Base-by-base conservation (phyloP, 2,329 filamentous ascomycete genomes). In the Sporothrix variecibatus region DNA sequence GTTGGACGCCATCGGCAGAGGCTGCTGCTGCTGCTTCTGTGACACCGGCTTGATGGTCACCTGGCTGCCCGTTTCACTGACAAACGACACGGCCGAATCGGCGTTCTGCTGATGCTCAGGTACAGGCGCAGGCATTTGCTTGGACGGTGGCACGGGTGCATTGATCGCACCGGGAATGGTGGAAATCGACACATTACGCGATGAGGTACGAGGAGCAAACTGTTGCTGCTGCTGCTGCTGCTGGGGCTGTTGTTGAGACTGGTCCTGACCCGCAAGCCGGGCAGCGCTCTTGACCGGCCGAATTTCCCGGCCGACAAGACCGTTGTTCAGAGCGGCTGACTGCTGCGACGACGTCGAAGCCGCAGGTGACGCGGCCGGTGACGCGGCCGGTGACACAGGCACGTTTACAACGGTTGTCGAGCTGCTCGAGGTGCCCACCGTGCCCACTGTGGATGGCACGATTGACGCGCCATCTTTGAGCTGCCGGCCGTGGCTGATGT, bases 371-470 rank as follows among this genome's bases (percentile, higher is more conserved):
- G 12, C 83, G 81, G 56, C 83, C 1, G 84, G 82, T 3, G 85
- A 86, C 3, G 84, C 82, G 12, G 83, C 83, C 7, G 85, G 85
- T 8, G 86, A 87, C 2, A 83, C 79, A 4, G 85, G 85, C 2
- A 85, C 85, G 15, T 60, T 31, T 31, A 82, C 79, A 65, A 83
- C 51, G 6, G 72, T 79, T 3, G 72, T 56, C 6, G 71, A 64
- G n/a, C 68, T 38, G 15, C 62, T 43, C 12, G 71, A 64, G 3
- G 40, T 60, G 38, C 49, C 70, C 8, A 34, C 38, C 8, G 58
- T 67, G 46, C 40, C 46, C 20, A 40, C 60, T 1, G 67, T 65
- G 0, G 72, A 23, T 1, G 58, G 56, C 7, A 34, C 34, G 6
- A 46, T 43, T 8, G 62, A 72, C 40, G 62, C 8, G 23, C 31